phyloP scores from a whole-genome alignment of 23 red algal genomes.

The Gracilaria caudata region DNA sequence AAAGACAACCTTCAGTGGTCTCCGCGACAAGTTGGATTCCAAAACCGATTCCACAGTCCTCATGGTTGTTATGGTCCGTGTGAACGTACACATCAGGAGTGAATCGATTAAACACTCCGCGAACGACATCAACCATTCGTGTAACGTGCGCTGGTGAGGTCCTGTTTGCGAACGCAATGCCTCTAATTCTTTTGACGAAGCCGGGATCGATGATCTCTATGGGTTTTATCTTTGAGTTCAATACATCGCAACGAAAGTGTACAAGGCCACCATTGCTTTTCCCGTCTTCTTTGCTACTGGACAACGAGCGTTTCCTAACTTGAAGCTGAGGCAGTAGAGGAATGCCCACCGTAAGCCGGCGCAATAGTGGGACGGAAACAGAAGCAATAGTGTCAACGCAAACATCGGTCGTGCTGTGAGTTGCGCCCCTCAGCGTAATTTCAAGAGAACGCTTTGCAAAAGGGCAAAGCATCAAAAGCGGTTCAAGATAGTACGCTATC shows the following conservation, averaged over 20 bases:
- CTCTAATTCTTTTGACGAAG: slow-evolving; percentile 83
- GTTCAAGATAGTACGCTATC: slow-evolving; percentile 82
- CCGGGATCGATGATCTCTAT: slow-evolving; percentile 78
- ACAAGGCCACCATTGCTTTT: slow-evolving; percentile 45
- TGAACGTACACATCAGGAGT: slow-evolving; percentile 83
- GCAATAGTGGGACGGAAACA: slow-evolving; percentile 80
- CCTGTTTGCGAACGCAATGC: slow-evolving; percentile 67
- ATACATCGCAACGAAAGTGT: slow-evolving; percentile 69
- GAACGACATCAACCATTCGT: slow-evolving; percentile 69
- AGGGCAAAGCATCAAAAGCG: slow-evolving; percentile 80
- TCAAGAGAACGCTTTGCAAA: slow-evolving; percentile 68
- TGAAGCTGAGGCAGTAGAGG: slow-evolving; percentile 40
- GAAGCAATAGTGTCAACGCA: slow-evolving; percentile 68
- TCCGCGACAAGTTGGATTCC: slow-evolving; percentile 76
- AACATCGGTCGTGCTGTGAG: slow-evolving; percentile 51
- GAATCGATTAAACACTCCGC: slow-evolving; percentile 65
- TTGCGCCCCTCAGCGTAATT: slow-evolving; percentile 73
- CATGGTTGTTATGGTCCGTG: slow-evolving; percentile 54
- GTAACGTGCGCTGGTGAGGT: slow-evolving; percentile 52
- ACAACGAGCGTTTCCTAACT: slow-evolving; percentile 44
- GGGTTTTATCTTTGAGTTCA: slow-evolving; percentile 42
- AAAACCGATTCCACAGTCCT: slow-evolving; percentile 67
- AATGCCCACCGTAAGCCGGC: slow-evolving; percentile 56
- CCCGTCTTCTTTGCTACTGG: not conserved
- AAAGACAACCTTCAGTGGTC: slow-evolving; percentile 75